Evolutionary conservation across 2,329 filamentous ascomycete species (phyloP), one percentile per base, ranked within the genome.

Genomic region (Elsinoe ampelina): DNA sequence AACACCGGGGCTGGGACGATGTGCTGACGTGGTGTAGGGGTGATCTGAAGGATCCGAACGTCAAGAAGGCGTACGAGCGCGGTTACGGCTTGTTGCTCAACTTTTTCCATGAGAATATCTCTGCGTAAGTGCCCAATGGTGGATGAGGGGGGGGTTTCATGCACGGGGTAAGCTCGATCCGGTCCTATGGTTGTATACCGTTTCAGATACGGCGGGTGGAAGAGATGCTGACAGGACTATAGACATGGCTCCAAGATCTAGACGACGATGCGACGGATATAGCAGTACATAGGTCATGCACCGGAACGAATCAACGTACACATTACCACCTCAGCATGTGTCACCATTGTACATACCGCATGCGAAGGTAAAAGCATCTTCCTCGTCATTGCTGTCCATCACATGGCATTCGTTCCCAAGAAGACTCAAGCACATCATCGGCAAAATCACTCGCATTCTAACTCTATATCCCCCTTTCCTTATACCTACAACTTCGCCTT

Each of bases 51-150:
- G 68, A 79, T 58, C 68, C 71, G 13, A 70, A 73, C 35, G 76
- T 79, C 39, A 75, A 72, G 69, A 68, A 69, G 55, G 73, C 75
- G 61, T 79, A 79, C 61, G 72, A 77, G 68, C 70, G 72, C 50
- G 76, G 73, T 3, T 79, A 79, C 61, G 69, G 75, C 65, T 60
- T 72, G 38, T 65, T 79, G 41, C 66, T 79, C 54, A 71, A 77
- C 61, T 79, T 75, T 63, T 79, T 77, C 71, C 75, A 77, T 61
- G 72, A 77, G 68, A 67, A 78, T 63, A 65, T 78, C 26, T 48
- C 54, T 56, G 54, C 54, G 75, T 79, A 69, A 77, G 73, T 68
- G 55, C n/a, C 70, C 47, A 38, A 20, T 32, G 1, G 11, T 17
- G 20, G 35, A 15, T 12, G 47, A 15, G 19, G 10, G 7, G n/a